Evolutionary conservation across 371 early-diverging fungal species (phyloP), one percentile per base, ranked within the genome.

Genomic region (Lichtheimia corymbifera): DNA sequence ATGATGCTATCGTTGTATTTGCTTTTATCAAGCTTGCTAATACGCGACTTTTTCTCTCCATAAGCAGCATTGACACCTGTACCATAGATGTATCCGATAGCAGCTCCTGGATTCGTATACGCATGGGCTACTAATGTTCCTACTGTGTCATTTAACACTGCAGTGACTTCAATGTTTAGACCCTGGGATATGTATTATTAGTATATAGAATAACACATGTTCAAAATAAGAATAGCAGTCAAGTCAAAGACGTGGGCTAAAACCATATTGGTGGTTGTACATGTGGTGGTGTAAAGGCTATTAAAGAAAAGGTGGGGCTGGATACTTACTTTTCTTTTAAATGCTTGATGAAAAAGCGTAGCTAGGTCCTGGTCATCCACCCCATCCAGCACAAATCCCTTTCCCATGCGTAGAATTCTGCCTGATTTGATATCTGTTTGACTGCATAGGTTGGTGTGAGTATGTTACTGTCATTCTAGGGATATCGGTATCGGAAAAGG

Each of bases 131-230:
- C 83, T 47, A 94, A 77, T 1, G 94, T 91, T 18, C 94, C 94
- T 27, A 94, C 94, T 0, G 95, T 93, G 76, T 96, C 97, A 82
- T 98, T 98, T 58, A 97, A 83, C 18, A 97, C 80, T 14, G 96
- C 95, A 42, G 88, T 83, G 50, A 95, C 90, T 20, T 95, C 83
- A 41, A 90, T 85, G 42, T 63, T 49, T 35, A 89, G 62, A 28
- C 75, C 76, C 84, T 85, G 94, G 35, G 0, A 2, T 1, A 35
- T 5, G 28, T 13, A 47, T 22, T 9, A 17, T 47, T 22, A 22
- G 22, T 47, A 17, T 22, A 22, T 17, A 17, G 17, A 13, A 47
- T n/a, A 43, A n/a, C 14, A 2, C 44, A 43, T 12, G 12, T 14
- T 43, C 44, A 43, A n/a, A n/a, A 43, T 43, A 22, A 22, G 22